phyloP scores from a whole-genome alignment of 441 rosid genomes.

The Populus hybrid region DNA sequence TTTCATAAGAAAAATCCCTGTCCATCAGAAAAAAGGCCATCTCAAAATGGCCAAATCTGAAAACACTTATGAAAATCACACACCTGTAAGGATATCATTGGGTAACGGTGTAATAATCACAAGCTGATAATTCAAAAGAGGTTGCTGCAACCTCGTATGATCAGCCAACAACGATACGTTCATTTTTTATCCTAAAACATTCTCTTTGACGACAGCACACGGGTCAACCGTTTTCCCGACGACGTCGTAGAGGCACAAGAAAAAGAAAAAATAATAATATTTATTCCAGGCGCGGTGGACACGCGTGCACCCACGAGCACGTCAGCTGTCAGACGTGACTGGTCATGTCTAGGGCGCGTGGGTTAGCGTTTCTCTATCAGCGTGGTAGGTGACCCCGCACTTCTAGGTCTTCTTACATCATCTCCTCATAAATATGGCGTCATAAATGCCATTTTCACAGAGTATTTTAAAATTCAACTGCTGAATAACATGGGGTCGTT shows the following conservation, averaged over 20 bases:
- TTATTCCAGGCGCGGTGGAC: background rate
- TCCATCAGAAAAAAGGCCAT: no score
- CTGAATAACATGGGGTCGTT: conserved; percentile 11
- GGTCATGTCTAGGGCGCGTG: conserved; percentile 31
- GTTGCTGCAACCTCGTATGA: background rate
- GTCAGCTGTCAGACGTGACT: conserved; percentile 25
- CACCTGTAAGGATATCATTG: background rate
- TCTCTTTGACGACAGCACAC: background rate
- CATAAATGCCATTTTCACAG: background rate
- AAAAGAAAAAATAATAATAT: background rate
- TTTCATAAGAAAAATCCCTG: no score
- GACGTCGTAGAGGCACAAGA: background rate
- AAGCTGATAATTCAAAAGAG: background rate
- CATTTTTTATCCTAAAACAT: conserved; percentile 7
- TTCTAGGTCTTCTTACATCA: conserved; percentile 28
- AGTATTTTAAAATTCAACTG: background rate
- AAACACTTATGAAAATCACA: no score
- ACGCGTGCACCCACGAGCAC: conserved; percentile 21
- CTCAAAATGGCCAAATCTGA: no score
- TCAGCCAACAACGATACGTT: background rate
- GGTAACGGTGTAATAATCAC: background rate
- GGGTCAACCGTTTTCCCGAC: background rate
- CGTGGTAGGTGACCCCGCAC: conserved; percentile 38
- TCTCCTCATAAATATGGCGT: conserved; percentile 27
- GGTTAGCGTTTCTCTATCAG: conserved; percentile 40